A percentile compares a stretch with the other conserved stretches of the same genome.
Conservation (phyloP, 2,329 filamentous ascomycete genomes). For the Hirsutella thompsonii region DNA sequence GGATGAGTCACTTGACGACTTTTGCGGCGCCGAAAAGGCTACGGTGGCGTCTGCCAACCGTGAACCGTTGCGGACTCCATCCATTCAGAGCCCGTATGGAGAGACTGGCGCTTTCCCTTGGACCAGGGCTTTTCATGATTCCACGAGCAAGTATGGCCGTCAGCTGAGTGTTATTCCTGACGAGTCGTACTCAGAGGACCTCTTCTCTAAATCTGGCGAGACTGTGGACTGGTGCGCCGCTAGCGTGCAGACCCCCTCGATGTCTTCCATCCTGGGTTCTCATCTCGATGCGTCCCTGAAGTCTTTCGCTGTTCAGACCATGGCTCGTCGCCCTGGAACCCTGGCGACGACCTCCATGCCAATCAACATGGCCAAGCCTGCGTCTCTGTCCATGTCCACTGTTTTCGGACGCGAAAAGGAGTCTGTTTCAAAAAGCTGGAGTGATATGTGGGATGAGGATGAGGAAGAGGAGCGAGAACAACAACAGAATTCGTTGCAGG, state of each 20-base stretch:
- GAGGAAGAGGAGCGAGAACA: constrained; percentile 61
- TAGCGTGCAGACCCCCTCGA: constrained; percentile 64
- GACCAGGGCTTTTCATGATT: constrained; percentile 79
- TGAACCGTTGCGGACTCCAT: constrained; percentile 89
- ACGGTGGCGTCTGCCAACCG: constrained; percentile 77
- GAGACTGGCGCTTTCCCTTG: constrained; percentile 83
- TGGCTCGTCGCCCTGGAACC: constrained; percentile 26
- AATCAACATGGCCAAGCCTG: constrained; percentile 67
- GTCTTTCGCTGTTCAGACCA: constrained; percentile 46
- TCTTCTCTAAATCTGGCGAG: constrained; percentile 68
- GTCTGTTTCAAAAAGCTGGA: constrained; percentile 94
- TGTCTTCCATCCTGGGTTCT: constrained; percentile 76
- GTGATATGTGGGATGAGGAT: constrained; percentile 94
- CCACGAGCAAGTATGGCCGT: constrained; percentile 52
- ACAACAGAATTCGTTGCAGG: constrained; percentile 42
- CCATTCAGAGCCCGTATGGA: constrained; percentile 75
- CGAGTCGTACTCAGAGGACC: constrained; percentile 68
- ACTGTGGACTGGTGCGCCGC: constrained; percentile 68
- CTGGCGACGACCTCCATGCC: constrained; percentile 59
- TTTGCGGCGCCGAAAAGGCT: constrained; percentile 72
- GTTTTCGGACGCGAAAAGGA: constrained; percentile 70
- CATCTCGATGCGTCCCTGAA: constrained; percentile 71
- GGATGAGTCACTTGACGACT: constrained; percentile 84
- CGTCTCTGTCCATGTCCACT: constrained; percentile 59
- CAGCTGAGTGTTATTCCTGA: constrained; percentile 80